Base-by-base conservation (phyloP, 2,329 filamentous ascomycete species). In the Pyrenochaeta sp. region DNA sequence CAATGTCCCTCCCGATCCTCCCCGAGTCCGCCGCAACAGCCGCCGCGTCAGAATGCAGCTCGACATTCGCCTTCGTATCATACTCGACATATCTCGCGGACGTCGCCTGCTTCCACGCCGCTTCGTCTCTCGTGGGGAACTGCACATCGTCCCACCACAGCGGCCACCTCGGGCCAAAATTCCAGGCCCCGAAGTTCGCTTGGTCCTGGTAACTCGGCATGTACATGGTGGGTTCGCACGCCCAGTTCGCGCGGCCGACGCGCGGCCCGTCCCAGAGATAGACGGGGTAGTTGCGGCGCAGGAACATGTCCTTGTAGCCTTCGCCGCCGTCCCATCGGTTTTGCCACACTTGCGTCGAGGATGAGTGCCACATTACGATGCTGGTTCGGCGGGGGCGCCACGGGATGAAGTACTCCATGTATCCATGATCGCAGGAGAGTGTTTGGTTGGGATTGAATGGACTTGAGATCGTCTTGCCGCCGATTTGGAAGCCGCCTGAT, bases 371-470 rank as follows among this genome's bases (percentile, higher is more conserved):
- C 64, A 72, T 66, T 27, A 72, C 62, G 37, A 72, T 28, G 37
- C 56, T 64, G 28, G 68, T 69, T 15, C 56, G 58, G 32, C 68
- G 67, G 8, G 67, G 66, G 6, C 56, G 58, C 59, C 55, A 65
- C 0, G 68, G 68, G 27, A 69, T 60, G 57, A 71, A 71, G 61
- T 72, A 72, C 42, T 72, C 68, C 52, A 72, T 63, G 61, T 70
- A 72, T 12, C 66, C 68, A 44, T 72, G 68, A 39, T 72, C 68
- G 64, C 67, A 71, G n/a, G 66, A 68, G 9, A 71, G 67, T 0
- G 66, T 69, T 13, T 56, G 42, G 37, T 62, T 67, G 2, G 55
- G 55, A 30, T 42, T 43, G 47, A 30, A 39, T 2, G 67, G 66
- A 24, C 19, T 40, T 30, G 34, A 47, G 34, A 68, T 60, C 2